A percentile compares a stretch with the other conserved stretches of the same genome.
Conservation (phyloP, 2,329 filamentous ascomycete species). For the Scedosporium minutisporum region DNA sequence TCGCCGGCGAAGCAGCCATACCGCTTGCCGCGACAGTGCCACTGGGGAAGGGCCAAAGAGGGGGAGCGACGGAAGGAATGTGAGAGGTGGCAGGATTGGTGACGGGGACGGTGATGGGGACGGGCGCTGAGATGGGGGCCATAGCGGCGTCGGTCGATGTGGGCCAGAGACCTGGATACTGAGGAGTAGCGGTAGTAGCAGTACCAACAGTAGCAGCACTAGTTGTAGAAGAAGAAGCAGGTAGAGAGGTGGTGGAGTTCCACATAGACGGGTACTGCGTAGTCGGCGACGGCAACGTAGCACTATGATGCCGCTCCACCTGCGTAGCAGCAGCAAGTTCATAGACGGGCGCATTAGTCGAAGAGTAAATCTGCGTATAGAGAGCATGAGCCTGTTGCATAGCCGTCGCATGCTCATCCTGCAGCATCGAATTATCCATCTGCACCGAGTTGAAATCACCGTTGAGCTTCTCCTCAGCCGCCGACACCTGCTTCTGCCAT, state of each 20-base stretch:
- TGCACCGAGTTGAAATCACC: conserved; percentile 28
- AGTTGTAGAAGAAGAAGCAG: too few species aligned
- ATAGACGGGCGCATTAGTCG: neutral
- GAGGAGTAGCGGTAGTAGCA: too few species aligned
- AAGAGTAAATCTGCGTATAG: neutral
- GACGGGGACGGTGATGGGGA: conserved; percentile 20
- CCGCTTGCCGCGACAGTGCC: conserved; percentile 9
- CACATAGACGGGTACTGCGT: too few species aligned
- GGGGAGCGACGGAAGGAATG: neutral
- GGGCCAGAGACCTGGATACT: neutral
- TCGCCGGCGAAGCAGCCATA: too few species aligned
- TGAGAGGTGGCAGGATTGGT: conserved; percentile 16
- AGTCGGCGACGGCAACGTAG: too few species aligned
- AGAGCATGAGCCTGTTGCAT: conserved; percentile 20
- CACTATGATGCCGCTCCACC: neutral
- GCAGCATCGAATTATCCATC: conserved; percentile 26
- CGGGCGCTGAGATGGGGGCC: conserved; percentile 24
- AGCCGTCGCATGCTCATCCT: conserved; percentile 27
- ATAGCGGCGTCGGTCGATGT: conserved; percentile 18
- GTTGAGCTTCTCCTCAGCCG: conserved; percentile 33
- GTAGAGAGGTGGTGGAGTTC: too few species aligned
- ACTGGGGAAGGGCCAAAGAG: neutral
- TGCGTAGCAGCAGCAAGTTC: neutral
- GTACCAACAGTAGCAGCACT: too few species aligned
- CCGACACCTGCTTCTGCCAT: conserved; percentile 36